Base-by-base conservation (phyloP, 140 eudicot genomes). In the Oenanthe javanica region DNA sequence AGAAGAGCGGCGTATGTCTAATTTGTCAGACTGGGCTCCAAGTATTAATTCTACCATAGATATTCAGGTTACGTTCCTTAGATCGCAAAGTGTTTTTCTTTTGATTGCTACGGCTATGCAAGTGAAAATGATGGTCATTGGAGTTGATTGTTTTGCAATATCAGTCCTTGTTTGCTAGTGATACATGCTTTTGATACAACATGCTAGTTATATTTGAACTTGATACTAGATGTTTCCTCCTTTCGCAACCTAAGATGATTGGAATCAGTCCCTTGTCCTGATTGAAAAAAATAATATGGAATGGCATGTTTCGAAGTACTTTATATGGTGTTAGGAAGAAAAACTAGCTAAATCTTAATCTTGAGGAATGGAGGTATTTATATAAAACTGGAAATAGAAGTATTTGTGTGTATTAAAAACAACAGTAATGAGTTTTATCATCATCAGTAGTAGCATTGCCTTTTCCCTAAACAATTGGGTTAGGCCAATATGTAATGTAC, bases 1-100 rank as follows among this genome's bases (percentile, higher is more conserved):
- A 85, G 98, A 94, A 86, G 98, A 94, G 75, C 97, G 97, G 1
- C 94, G 98, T 43, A 89, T 94, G 94, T 94, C 98, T 78, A 93
- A 88, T 83, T 85, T 90, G 84, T 94, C 98, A 2, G 98, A 94
- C 84, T 94, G 96, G 96, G 96, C 97, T 78, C 92, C 96, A 0
- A 94, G 97, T 82, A 87, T 89, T 72, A 79, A 86, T 79, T 94
- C 98, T 25, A 81, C 96, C 2, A 43, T 80, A 64, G 97, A 92
- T 84, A 74, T 85, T 79, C 96, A 94, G 98, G 98, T 93, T 80
- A 78, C 25, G 79, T 48, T 47, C n/a, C 21, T 76, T 16, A 73
- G 8, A 31, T 21, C 23, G 64, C n/a, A 31, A 69, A 61, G 14
- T 47, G 1, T 21, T 13, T 4, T 49, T 67, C 19, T 23, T 48